Conservation (phyloP, 148 eudicot species). For the Persicaria tinctoria region DNA sequence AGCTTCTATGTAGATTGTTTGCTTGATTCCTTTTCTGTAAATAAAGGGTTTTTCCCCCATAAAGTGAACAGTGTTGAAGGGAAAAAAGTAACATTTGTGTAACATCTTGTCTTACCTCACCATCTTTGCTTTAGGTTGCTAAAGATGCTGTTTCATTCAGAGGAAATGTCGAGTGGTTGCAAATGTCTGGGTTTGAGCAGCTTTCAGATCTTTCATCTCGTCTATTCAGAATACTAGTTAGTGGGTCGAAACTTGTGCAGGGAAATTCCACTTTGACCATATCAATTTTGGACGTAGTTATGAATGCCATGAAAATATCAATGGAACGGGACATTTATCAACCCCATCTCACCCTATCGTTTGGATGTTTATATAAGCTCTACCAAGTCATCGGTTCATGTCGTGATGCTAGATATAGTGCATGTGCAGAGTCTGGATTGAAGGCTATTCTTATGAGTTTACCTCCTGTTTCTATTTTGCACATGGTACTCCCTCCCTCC, state of each 20-base stretch:
- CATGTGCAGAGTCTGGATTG: constrained; percentile 46
- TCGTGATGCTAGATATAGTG: constrained; percentile 20
- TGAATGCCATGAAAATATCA: constrained; percentile 50
- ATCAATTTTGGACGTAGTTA: constrained; percentile 38
- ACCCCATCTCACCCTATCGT: constrained; percentile 64
- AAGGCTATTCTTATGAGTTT: constrained; percentile 58
- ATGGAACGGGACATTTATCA: constrained; percentile 48
- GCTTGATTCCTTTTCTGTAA: background rate
- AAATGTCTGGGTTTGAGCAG: constrained; percentile 62
- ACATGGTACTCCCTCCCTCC: constrained; percentile 44
- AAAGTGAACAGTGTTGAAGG: background rate
- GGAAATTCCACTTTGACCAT: constrained; percentile 20
- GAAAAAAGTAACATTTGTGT: background rate
- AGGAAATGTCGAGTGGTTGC: constrained; percentile 55
- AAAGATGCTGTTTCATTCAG: constrained; percentile 36
- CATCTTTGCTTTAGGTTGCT: constrained; percentile 36
- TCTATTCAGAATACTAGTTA: constrained; percentile 46
- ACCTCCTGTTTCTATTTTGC: constrained; percentile 42
- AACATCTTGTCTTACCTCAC: background rate
- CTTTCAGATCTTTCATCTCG: constrained; percentile 67
- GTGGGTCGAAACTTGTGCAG: constrained; percentile 26
- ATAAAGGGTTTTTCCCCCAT: background rate
- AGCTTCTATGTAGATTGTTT: background rate
- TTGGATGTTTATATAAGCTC: constrained; percentile 45
- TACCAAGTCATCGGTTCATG: constrained; percentile 39